Evolutionary conservation across 306 rosid species (phyloP).

Genomic region (Glycine soja): DNA sequence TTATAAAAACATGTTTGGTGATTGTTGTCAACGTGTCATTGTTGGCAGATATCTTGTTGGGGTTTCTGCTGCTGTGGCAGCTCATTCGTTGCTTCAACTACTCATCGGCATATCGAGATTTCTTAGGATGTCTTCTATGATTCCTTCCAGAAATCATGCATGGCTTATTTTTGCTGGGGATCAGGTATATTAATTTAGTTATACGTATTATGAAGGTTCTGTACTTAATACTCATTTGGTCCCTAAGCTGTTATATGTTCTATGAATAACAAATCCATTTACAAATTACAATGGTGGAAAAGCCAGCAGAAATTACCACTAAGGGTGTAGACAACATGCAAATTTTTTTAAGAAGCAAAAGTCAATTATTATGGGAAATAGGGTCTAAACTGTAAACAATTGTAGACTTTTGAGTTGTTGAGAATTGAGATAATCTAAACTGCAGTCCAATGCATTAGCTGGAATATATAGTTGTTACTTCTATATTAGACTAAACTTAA

Average conservation of each 20-base stretch:
- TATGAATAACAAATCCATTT: neutral
- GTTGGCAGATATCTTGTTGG: constrained; percentile 80
- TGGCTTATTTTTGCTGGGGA: constrained; percentile 88
- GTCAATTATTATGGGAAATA: too few relatives aligned
- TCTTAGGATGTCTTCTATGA: constrained; percentile 62
- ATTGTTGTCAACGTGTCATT: neutral
- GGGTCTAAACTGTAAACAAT: too few relatives aligned
- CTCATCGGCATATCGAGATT: constrained; percentile 68
- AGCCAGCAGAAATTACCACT: neutral
- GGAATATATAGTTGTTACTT: too few relatives aligned
- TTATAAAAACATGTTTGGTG: neutral
- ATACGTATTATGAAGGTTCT: neutral
- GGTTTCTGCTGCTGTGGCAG: constrained; percentile 71
- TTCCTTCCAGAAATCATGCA: constrained; percentile 79
- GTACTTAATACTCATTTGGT: neutral
- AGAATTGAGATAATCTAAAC: too few relatives aligned
- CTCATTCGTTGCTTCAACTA: constrained; percentile 80
- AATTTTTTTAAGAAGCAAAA: too few relatives aligned
- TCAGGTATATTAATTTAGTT: constrained; percentile 68
- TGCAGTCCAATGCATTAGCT: too few relatives aligned
- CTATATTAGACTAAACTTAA: too few relatives aligned
- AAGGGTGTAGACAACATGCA: neutral
- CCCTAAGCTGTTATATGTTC: neutral
- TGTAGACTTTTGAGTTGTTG: too few relatives aligned
- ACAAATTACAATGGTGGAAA: neutral